phyloP scores from a whole-genome alignment of 352 stramenopile species.

The Saprolegnia parasitica region DNA sequence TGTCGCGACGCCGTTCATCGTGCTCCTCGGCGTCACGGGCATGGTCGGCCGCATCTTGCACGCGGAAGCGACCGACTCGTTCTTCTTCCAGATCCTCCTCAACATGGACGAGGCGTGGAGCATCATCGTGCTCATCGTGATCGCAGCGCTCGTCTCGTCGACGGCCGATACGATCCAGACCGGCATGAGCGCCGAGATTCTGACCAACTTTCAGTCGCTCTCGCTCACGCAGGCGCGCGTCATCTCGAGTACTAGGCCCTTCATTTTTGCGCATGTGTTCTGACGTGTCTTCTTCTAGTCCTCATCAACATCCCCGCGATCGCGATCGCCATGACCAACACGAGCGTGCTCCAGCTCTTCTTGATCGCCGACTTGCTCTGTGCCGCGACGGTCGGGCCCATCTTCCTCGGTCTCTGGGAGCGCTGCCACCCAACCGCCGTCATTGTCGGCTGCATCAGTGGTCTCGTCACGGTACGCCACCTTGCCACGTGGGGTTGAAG shows the following conservation, averaged over 20 bases:
- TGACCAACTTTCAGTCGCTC: slow-evolving; percentile 62
- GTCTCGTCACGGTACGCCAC: slow-evolving; percentile 40
- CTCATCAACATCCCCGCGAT: slow-evolving; percentile 68
- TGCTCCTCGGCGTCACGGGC: slow-evolving; percentile 56
- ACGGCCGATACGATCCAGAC: slow-evolving; percentile 72
- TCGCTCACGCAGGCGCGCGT: slow-evolving; percentile 48
- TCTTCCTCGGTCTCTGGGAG: slow-evolving; percentile 61
- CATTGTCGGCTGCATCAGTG: slow-evolving; percentile 46
- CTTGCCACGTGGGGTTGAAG: not conserved
- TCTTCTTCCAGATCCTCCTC: slow-evolving; percentile 72
- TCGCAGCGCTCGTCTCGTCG: slow-evolving; percentile 59
- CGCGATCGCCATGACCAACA: slow-evolving; percentile 56
- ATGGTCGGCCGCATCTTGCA: slow-evolving; percentile 44
- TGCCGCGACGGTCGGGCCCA: slow-evolving; percentile 61
- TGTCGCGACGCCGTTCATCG: slow-evolving; percentile 66
- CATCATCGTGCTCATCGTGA: slow-evolving; percentile 59
- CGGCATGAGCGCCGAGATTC: slow-evolving; percentile 62
- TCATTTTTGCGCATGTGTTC: no score
- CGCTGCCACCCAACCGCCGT: slow-evolving; percentile 41
- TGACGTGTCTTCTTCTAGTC: no score
- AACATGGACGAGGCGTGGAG: slow-evolving; percentile 66
- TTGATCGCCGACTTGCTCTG: slow-evolving; percentile 73
- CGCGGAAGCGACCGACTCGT: slow-evolving; percentile 15
- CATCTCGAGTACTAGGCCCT: slow-evolving; percentile 52
- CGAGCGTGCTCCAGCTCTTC: slow-evolving; percentile 67